Conservation (phyloP, 805 yeast species). For the Starmerella floris region DNA sequence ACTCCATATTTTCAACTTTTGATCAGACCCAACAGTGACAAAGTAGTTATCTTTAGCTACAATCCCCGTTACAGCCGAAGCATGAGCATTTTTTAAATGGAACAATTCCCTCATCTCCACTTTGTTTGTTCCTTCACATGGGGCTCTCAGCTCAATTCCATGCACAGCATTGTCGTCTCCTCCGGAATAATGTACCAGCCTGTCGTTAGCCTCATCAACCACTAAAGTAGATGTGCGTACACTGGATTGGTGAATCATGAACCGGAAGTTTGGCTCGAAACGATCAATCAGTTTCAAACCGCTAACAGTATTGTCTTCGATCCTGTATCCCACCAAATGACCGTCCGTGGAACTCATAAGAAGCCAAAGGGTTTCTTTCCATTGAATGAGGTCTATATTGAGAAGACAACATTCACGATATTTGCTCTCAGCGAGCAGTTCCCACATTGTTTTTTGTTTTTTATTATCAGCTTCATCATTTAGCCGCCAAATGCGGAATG, state of each 20-base stretch:
- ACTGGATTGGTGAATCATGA: slow-evolving; percentile 69
- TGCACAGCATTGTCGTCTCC: slow-evolving; percentile 83
- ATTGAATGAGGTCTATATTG: slow-evolving; percentile 38
- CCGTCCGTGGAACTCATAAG: slow-evolving; percentile 78
- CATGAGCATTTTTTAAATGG: slow-evolving; percentile 46
- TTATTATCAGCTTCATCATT: slow-evolving; percentile 15
- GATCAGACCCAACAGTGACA: slow-evolving; percentile 72
- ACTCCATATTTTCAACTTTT: slow-evolving; percentile 55
- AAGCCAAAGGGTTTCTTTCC: slow-evolving; percentile 28
- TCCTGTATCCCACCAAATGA: slow-evolving; percentile 46
- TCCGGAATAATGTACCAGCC: slow-evolving; percentile 46
- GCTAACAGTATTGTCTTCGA: slow-evolving; percentile 27
- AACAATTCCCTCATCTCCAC: slow-evolving; percentile 19
- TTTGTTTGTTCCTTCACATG: slow-evolving; percentile 7
- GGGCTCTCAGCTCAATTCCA: slow-evolving; percentile 29
- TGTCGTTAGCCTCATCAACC: slow-evolving; percentile 7
- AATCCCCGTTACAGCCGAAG: slow-evolving; percentile 73
- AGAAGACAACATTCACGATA: slow-evolving; percentile 71
- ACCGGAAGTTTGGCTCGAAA: neutral
- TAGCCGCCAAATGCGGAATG: slow-evolving; percentile 51
- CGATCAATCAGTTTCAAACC: neutral
- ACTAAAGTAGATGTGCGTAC: slow-evolving; percentile 46
- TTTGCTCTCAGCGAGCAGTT: slow-evolving; percentile 33
- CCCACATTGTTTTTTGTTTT: slow-evolving; percentile 30
- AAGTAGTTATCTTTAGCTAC: slow-evolving; percentile 20